phyloP scores from a whole-genome alignment of 371 early-diverging fungal species.

The Mycotypha africana region DNA sequence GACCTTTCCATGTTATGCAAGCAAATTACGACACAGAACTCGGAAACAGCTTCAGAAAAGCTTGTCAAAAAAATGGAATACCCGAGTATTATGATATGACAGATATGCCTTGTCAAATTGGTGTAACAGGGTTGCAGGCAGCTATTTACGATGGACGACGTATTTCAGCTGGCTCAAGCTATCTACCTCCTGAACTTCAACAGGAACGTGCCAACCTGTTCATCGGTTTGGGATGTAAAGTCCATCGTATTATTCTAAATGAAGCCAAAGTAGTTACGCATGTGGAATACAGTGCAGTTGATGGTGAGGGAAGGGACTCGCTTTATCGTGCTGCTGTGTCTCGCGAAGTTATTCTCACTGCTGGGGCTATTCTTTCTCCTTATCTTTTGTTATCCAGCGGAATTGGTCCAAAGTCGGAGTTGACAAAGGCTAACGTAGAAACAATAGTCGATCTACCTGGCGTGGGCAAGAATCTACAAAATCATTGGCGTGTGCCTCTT shows the following conservation, averaged over 20 bases:
- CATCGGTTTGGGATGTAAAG: conserved; percentile 16
- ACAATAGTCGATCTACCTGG: conserved; percentile 20
- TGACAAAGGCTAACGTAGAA: conserved; percentile 14
- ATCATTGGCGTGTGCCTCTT: conserved; percentile 25
- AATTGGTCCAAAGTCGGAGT: conserved; percentile 19
- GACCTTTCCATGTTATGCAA: conserved; percentile 15
- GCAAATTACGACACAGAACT: neutral
- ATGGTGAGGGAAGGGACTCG: too few species aligned
- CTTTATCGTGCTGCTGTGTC: conserved; percentile 5
- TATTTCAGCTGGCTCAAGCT: conserved; percentile 8
- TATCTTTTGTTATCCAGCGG: conserved; percentile 15
- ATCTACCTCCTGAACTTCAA: conserved; percentile 5
- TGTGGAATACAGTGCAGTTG: conserved; percentile 9
- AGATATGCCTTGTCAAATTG: conserved; percentile 13
- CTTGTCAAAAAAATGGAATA: conserved; percentile 15
- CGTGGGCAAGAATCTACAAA: conserved; percentile 36
- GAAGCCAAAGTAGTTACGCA: conserved; percentile 4
- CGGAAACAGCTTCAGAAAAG: conserved; percentile 10
- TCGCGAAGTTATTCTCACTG: conserved; percentile 30
- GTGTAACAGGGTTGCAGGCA: conserved; percentile 16
- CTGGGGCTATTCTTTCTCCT: conserved; percentile 39
- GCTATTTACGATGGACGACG: conserved; percentile 15
- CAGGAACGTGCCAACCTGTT: conserved; percentile 12
- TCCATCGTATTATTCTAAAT: conserved; percentile 8
- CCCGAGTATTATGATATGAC: conserved; percentile 16